phyloP scores from a whole-genome alignment of 257 asterid genomes.

The Penstemon davidsonii region DNA sequence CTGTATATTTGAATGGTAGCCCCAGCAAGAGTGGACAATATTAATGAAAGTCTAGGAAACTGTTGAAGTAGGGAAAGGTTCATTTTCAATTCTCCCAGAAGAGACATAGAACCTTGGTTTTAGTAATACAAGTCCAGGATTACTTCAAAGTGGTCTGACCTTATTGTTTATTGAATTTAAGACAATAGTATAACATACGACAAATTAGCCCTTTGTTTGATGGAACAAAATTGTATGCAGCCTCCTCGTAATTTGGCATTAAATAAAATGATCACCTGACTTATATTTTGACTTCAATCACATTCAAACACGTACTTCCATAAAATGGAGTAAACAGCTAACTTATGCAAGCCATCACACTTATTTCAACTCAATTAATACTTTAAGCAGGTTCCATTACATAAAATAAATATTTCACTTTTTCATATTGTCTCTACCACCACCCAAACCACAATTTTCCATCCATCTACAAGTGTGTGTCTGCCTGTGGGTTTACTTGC shows the following conservation, averaged over 20 bases:
- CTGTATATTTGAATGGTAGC: neutral
- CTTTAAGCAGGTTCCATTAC: neutral
- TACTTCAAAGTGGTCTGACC: neutral
- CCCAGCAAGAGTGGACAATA: neutral
- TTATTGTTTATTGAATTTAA: neutral
- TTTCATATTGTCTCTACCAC: neutral
- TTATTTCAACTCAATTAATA: neutral
- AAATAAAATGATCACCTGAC: neutral
- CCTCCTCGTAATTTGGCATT: neutral
- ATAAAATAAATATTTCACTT: neutral
- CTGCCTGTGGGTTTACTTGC: neutral
- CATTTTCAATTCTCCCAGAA: neutral
- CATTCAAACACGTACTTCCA: neutral
- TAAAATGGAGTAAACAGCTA: constrained; percentile 4
- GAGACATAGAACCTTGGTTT: neutral
- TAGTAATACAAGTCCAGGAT: neutral
- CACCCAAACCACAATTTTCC: constrained; percentile 10
- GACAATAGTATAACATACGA: neutral
- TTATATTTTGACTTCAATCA: neutral
- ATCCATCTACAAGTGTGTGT: neutral
- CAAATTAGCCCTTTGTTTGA: neutral
- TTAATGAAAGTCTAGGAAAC: neutral
- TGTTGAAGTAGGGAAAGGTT: neutral
- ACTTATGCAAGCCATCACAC: constrained; percentile 3
- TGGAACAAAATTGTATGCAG: neutral